Conservation (phyloP, 164 flowering plant genomes). For the Chloranthus sessilifolius region DNA sequence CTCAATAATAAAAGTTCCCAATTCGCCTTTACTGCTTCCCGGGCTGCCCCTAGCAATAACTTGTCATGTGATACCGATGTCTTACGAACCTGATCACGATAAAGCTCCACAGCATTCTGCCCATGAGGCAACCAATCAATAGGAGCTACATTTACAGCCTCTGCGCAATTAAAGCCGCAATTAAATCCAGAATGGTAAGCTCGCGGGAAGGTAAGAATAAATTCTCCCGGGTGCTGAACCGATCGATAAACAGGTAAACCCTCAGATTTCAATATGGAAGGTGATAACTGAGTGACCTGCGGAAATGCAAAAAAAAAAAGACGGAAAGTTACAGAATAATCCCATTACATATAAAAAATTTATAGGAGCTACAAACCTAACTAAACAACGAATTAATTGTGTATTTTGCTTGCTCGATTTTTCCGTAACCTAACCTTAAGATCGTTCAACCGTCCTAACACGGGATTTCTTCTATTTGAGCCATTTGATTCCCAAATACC, state of each 20-base stretch:
- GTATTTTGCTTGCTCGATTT: no score
- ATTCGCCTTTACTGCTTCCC: conserved; percentile 53
- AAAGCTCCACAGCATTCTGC: conserved; percentile 63
- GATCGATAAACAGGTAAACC: conserved; percentile 72
- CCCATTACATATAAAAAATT: no score
- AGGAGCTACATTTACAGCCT: conserved; percentile 82
- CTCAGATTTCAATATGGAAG: conserved; percentile 53
- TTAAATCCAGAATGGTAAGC: conserved; percentile 82
- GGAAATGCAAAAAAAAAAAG: no score
- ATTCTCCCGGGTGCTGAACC: conserved; percentile 54
- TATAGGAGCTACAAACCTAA: no score
- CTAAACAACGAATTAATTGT: no score
- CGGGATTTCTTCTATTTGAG: no score
- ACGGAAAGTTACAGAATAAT: no score
- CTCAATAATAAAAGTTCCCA: conserved; percentile 40
- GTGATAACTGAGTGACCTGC: conserved; percentile 83
- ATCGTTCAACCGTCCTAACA: no score
- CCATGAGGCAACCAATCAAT: conserved; percentile 85
- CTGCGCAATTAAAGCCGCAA: conserved; percentile 78
- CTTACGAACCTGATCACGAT: conserved; percentile 50
- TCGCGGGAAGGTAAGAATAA: conserved; percentile 69
- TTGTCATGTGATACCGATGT: conserved; percentile 72
- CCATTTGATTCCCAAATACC: no score
- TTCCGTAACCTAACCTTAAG: no score
- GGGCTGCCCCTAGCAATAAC: conserved; percentile 58